Conservation (phyloP, 2,329 filamentous ascomycete species). For the Thelonectria discophora region DNA sequence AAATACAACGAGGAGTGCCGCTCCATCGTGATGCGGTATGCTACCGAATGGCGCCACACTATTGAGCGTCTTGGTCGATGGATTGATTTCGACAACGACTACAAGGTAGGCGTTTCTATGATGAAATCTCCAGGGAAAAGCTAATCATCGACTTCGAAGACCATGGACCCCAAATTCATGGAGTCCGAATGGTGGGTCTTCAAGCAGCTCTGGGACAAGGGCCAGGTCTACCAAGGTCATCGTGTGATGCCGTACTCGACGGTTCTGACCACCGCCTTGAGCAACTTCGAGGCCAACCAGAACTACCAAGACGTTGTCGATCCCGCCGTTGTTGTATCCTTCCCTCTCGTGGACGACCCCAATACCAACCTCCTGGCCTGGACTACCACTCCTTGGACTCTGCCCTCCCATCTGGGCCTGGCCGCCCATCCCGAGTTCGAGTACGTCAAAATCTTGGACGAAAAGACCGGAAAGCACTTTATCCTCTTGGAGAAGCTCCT, state of each 20-base stretch:
- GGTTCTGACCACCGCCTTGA: conserved; percentile 85
- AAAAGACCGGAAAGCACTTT: conserved; percentile 83
- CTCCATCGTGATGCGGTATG: conserved; percentile 92
- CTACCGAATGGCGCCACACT: conserved; percentile 85
- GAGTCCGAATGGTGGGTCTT: conserved; percentile 98
- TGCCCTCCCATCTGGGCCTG: conserved; percentile 82
- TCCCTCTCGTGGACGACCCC: conserved; percentile 82
- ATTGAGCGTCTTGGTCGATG: conserved; percentile 90
- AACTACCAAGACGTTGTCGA: conserved; percentile 96
- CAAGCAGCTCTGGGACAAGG: conserved; percentile 91
- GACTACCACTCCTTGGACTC: conserved; percentile 89
- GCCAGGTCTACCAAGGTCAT: conserved; percentile 87
- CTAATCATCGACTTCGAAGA: conserved; percentile 58
- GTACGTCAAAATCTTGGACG: conserved; percentile 86
- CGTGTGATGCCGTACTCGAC: conserved; percentile 97
- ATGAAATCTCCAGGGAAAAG: neutral
- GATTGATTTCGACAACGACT: conserved; percentile 98
- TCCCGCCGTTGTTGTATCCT: conserved; percentile 87
- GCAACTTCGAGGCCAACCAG: conserved; percentile 92
- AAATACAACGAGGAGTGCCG: conserved; percentile 93
- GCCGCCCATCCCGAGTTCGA: conserved; percentile 85
- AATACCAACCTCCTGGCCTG: conserved; percentile 81
- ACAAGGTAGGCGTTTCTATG: conserved; percentile 68
- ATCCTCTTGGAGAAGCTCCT: conserved; percentile 85
- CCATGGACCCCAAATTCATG: conserved; percentile 96